A percentile compares a stretch with the other conserved stretches of the same genome.
These are phyloP conservation scores for Candida peoriensis DNA, from an alignment of 805 yeast genomes.

Conservation along the genomic window DNA sequence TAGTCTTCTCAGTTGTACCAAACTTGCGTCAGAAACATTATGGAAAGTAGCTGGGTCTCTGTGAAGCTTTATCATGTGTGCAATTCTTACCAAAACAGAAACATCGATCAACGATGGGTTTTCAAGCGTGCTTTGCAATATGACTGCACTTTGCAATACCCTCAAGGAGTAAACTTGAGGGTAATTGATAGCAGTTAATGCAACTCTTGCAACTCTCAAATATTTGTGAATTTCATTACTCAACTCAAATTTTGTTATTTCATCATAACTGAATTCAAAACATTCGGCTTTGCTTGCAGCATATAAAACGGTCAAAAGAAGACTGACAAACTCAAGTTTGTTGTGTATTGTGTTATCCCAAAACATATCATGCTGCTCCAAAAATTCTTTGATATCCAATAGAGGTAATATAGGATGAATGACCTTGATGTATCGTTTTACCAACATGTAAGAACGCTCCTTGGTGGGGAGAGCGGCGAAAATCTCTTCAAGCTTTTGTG, in stretches of 20 bases:
- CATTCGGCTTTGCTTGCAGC: constrained; percentile 57
- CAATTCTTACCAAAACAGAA: constrained; percentile 50
- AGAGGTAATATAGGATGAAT: constrained; percentile 55
- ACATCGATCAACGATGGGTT: constrained; percentile 52
- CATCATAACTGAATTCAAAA: constrained; percentile 47
- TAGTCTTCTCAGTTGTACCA: constrained; percentile 47
- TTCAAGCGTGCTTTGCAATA: constrained; percentile 48
- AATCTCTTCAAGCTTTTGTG: constrained; percentile 29
- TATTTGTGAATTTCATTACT: constrained; percentile 45
- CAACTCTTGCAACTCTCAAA: constrained; percentile 44
- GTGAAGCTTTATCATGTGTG: constrained; percentile 50
- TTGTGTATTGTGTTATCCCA: constrained; percentile 35
- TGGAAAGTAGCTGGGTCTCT: constrained; percentile 56
- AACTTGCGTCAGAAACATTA: constrained; percentile 41
- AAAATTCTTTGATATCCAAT: constrained; percentile 40
- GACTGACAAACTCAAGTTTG: constrained; percentile 41
- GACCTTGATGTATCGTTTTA: constrained; percentile 44
- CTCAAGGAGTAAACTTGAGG: constrained; percentile 40
- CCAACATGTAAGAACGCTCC: constrained; percentile 40
- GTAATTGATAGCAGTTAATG: constrained; percentile 44
- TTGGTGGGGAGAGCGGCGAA: constrained; percentile 41
- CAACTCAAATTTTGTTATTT: constrained; percentile 24
- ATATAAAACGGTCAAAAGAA: constrained; percentile 48
- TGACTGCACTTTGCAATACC: constrained; percentile 42
- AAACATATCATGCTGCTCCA: constrained; percentile 40